Base-by-base conservation (phyloP, 805 yeast species). In the Lipomyces orientalis region DNA sequence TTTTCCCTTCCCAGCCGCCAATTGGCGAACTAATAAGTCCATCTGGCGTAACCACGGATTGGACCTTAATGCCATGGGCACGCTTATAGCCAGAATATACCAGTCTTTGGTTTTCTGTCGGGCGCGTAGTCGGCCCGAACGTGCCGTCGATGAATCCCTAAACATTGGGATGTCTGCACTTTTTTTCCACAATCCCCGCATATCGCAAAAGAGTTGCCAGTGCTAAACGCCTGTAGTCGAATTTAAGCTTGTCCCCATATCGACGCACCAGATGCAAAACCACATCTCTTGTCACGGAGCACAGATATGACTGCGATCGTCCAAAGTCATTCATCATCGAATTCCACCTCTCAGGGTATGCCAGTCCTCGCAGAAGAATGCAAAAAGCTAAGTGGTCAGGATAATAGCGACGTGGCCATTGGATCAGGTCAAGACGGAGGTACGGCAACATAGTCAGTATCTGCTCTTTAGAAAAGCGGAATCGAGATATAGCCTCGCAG, bases 61-160 rank as follows among this genome's bases (percentile, higher is more conserved):
- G 55, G 33, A 51, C 33, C 19, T 51, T 51, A 51, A 51, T 22
- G 19, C 55, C 55, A 51, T 51, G 55, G 19, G 33, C 55, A 51
- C 19, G 55, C 19, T 25, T 51, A 51, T 51, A 51, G 19, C 55
- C 55, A 51, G 55, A 51, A 25, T 7, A 49, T 25, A 49, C 54
- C 54, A 49, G 1, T 10, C 54, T 49, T 49, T 49, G 54, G 25
- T 49, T 49, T 49, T 49, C 54, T 1, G 54, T 49, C 9, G 54
- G 54, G 9, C 54, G 54, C 54, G 54, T 49, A 9, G 29, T 49
- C 54, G 22, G 54, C 54, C 54, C 9, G 54, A 49, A 49, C 25
- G 54, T 49, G 9, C 54, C 54, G 0, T 49, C 54, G 25, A 6
- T 49, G 0, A 49, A 49, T 1, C 54, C 54, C 54, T 25, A 37